Evolutionary conservation across 768 basidiomycete genomes (phyloP).

Genomic region (Leccinum arenicola): DNA sequence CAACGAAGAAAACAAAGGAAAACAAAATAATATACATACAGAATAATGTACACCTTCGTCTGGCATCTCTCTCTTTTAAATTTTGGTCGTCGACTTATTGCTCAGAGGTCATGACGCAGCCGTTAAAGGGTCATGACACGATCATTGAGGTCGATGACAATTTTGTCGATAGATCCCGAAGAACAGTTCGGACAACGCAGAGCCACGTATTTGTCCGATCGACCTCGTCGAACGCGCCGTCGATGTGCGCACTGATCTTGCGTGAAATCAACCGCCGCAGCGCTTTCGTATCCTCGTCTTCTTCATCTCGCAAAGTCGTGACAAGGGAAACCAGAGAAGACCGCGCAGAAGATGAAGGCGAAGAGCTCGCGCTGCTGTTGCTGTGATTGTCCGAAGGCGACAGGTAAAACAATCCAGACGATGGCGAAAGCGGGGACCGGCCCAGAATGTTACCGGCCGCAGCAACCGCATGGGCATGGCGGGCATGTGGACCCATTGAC

Average conservation of each 20-base stretch:
- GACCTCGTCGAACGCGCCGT: constrained; percentile 60
- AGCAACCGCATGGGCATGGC: neutral
- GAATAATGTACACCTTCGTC: constrained; percentile 29
- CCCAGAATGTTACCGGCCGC: neutral
- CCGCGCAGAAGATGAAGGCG: constrained; percentile 28
- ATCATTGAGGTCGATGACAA: constrained; percentile 6
- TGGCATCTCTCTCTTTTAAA: neutral
- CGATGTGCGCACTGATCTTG: constrained; percentile 58
- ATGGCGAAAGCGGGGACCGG: constrained; percentile 2
- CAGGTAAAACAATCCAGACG: constrained; percentile 19
- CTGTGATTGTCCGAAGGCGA: constrained; percentile 15
- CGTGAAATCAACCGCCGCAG: constrained; percentile 62
- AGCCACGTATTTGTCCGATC: constrained; percentile 60
- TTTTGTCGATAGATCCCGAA: constrained; percentile 47
- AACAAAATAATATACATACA: constrained; percentile 31
- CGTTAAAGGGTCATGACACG: constrained; percentile 10
- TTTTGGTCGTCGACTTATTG: neutral
- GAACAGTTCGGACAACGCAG: constrained; percentile 60
- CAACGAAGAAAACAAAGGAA: neutral
- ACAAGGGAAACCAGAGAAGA: constrained; percentile 46
- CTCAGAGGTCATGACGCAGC: constrained; percentile 3
- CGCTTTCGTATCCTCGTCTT: constrained; percentile 62
- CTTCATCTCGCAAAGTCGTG: constrained; percentile 48
- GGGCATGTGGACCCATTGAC: neutral
- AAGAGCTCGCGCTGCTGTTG: constrained; percentile 14